Percentiles rank a stretch among this genome's conserved stretches.
These are phyloP conservation scores for Linaria vulgaris DNA, from an alignment of 257 asterid genomes.

Conservation along the genomic window DNA sequence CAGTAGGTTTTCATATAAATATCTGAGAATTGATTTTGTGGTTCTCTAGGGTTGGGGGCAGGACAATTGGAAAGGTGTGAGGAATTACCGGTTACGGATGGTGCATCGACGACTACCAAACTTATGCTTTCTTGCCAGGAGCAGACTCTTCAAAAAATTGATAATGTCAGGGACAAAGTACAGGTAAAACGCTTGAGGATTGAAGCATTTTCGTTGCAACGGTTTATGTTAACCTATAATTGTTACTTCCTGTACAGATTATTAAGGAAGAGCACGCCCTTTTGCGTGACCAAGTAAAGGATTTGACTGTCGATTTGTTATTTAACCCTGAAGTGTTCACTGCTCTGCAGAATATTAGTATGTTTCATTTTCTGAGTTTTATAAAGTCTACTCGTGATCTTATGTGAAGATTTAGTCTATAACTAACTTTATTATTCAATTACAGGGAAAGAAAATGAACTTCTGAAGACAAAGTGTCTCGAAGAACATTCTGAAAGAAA, in stretches of 20 bases:
- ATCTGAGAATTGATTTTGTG: constrained; percentile 21
- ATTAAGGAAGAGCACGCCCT: constrained; percentile 48
- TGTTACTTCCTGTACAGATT: constrained; percentile 33
- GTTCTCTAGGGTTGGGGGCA: constrained; percentile 31
- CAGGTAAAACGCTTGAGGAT: constrained; percentile 40
- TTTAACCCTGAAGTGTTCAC: constrained; percentile 50
- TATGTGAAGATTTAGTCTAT: constrained; percentile 11
- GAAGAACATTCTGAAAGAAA: constrained; percentile 75
- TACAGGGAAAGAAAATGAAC: constrained; percentile 63
- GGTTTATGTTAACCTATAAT: not conserved
- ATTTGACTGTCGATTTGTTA: constrained; percentile 51
- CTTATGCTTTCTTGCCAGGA: constrained; percentile 40
- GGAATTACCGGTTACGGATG: constrained; percentile 37
- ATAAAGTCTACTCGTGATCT: not conserved
- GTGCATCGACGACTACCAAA: constrained; percentile 39
- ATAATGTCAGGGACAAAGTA: constrained; percentile 52
- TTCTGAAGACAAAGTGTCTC: constrained; percentile 60
- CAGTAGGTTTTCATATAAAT: too few relatives aligned
- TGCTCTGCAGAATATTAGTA: constrained; percentile 68
- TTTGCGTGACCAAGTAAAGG: constrained; percentile 61
- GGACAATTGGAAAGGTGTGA: constrained; percentile 38
- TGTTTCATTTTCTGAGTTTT: constrained; percentile 28
- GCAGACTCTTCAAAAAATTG: constrained; percentile 62
- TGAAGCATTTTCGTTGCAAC: constrained; percentile 1
- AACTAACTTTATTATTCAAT: constrained; percentile 20